Conservation (phyloP, 1,284 basidiomycete species). For the Cryptococcus amylolentus region DNA sequence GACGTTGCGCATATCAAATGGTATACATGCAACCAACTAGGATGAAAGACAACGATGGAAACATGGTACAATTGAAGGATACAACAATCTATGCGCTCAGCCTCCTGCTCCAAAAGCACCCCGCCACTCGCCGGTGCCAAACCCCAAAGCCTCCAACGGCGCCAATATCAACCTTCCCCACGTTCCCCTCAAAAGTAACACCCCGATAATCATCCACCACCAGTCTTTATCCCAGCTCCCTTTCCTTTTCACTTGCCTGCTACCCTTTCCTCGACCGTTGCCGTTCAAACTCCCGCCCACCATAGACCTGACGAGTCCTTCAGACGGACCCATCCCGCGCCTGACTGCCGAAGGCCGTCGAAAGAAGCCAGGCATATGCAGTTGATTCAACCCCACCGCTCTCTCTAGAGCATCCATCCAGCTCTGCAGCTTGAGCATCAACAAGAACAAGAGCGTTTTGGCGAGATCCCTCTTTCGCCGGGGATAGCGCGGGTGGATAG, state of each 20-base stretch:
- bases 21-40: too few relatives aligned
- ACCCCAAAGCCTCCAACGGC: conserved; percentile 32
- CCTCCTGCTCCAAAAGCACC: conserved; percentile 21
- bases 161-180: conserved; percentile 35
- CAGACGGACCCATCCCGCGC: background rate
- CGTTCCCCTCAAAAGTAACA: conserved; percentile 42
- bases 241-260: conserved; percentile 9
- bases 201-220: conserved; percentile 46
- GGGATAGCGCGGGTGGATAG: conserved; percentile 39
- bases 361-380: conserved; percentile 2
- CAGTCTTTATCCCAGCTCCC: conserved; percentile 32
- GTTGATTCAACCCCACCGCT: conserved; percentile 23
- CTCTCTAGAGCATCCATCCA: conserved; percentile 36
- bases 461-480: conserved; percentile 48
- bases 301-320: conserved; percentile 19
- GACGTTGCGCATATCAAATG: too few relatives aligned
- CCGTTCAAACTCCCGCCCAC: background rate
- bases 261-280: conserved; percentile 3
- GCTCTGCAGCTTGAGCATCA: conserved; percentile 43
- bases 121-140: conserved; percentile 15
- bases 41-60: background rate
- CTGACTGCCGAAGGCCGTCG: background rate
- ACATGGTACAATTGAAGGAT: background rate
- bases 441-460: conserved; percentile 48
- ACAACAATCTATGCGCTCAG: background rate